Conservation (phyloP, 768 basidiomycete species). For the Saitozyma sp. region DNA sequence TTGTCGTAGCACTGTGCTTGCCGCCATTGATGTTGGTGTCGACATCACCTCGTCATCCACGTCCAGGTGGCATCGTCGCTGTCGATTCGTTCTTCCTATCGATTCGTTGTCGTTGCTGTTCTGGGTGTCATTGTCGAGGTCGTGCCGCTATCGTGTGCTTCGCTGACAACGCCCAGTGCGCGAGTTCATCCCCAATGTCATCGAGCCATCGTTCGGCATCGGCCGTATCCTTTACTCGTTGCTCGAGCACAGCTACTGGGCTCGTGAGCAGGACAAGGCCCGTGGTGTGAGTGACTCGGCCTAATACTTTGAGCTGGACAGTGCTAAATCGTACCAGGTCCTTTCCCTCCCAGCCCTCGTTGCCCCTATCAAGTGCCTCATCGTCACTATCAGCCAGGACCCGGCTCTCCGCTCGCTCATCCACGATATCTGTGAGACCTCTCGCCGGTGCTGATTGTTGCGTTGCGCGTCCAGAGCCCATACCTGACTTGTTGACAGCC, state of each 20-base stretch:
- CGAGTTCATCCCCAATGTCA: constrained; percentile 95
- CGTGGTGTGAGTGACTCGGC: constrained; percentile 66
- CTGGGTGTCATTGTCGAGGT: too few species aligned
- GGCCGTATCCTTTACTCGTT: constrained; percentile 92
- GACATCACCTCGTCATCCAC: too few species aligned
- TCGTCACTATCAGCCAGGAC: constrained; percentile 87
- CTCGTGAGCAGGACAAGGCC: constrained; percentile 83
- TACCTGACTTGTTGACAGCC: constrained; percentile 57
- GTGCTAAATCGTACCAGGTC: constrained; percentile 60
- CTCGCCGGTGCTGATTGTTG: background rate
- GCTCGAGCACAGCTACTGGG: constrained; percentile 95
- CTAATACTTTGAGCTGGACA: constrained; percentile 12
- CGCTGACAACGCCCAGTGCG: constrained; percentile 62
- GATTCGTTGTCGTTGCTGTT: too few species aligned
- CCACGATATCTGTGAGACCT: constrained; percentile 76
- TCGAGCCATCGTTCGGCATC: constrained; percentile 96
- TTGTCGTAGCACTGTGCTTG: too few species aligned
- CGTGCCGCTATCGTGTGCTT: background rate
- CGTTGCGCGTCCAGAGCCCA: constrained; percentile 2
- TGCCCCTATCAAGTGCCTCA: constrained; percentile 94
- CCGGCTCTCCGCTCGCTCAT: constrained; percentile 81
- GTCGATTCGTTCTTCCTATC: too few species aligned
- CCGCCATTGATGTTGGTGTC: too few species aligned
- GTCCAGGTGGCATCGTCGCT: too few species aligned
- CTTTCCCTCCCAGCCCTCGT: constrained; percentile 85